Conservation (phyloP, 176 grass and related monocot genomes). For the Oropetium thomaeum region DNA sequence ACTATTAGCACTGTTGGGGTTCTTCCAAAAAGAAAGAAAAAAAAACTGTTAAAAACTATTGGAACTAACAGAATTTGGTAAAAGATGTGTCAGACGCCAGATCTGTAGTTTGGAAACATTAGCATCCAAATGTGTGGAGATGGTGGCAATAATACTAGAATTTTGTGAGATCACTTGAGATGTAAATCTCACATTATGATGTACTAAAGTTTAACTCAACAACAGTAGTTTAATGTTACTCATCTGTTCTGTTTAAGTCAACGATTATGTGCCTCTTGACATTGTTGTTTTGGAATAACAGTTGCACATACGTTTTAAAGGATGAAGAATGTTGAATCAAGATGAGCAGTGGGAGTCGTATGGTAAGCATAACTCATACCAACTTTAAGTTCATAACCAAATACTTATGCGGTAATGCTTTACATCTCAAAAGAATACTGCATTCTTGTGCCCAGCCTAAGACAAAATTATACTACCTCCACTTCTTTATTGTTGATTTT, state of each 20-base stretch:
- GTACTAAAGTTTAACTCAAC: neutral
- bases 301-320: neutral
- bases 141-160: neutral
- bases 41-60: too few species aligned
- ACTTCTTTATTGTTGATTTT: too few species aligned
- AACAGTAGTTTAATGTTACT: neutral
- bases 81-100: neutral
- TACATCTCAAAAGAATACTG: too few species aligned
- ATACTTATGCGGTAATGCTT: too few species aligned
- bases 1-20: neutral
- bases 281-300: neutral
- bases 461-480: neutral
- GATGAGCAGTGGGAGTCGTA: neutral
- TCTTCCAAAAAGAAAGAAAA: too few species aligned
- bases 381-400: neutral
- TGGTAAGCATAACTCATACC: neutral
- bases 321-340: slow-evolving; percentile 11
- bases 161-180: neutral
- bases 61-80: too few species aligned
- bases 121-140: neutral
- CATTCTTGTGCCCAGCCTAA: neutral
- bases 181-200: neutral
- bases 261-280: too few species aligned
- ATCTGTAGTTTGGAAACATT: neutral
- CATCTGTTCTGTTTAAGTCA: neutral